These are phyloP conservation scores for Immersiella caudata DNA, from an alignment of 495 filamentous ascomycete species.

Conservation along the genomic window DNA sequence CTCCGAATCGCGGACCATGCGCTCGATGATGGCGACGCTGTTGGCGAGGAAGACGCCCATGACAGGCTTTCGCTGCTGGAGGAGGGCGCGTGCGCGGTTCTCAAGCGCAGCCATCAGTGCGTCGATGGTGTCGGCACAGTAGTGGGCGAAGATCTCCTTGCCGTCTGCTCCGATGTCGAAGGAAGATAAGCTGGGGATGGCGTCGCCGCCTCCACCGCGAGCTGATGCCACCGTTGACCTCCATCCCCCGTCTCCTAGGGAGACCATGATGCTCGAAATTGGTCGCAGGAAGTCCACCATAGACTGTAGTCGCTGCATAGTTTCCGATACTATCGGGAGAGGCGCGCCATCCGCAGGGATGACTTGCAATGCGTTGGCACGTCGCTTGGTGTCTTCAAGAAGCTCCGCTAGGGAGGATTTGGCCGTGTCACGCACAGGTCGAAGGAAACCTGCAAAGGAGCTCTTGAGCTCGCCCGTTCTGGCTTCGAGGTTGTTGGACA, in stretches of 20 bases:
- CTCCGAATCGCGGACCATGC: conserved; percentile 81
- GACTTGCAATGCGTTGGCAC: conserved; percentile 59
- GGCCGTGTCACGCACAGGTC: conserved; percentile 88
- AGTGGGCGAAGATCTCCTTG: conserved; percentile 82
- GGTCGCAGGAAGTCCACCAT: conserved; percentile 88
- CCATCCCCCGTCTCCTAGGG: conserved; percentile 93
- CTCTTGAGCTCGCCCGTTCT: conserved; percentile 85
- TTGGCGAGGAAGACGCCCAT: conserved; percentile 93
- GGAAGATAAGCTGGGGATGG: conserved; percentile 68
- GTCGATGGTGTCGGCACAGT: conserved; percentile 83
- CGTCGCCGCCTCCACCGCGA: conserved; percentile 55
- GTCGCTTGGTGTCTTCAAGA: conserved; percentile 81
- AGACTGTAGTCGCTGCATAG: conserved; percentile 82
- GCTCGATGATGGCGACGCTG: conserved; percentile 80
- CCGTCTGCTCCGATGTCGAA: conserved; percentile 93
- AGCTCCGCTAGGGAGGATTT: conserved; percentile 83
- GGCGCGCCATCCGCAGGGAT: conserved; percentile 79
- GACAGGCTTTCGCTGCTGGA: conserved; percentile 71
- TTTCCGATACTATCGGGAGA: conserved; percentile 76
- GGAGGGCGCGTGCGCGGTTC: conserved; percentile 67
- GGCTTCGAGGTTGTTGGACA: conserved; percentile 76
- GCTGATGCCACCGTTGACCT: conserved; percentile 49
- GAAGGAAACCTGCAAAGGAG: conserved; percentile 78
- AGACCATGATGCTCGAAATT: conserved; percentile 85
- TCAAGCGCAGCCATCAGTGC: conserved; percentile 78